Base-by-base conservation (phyloP, 2,329 filamentous ascomycete species). In the Penicillium sp. region DNA sequence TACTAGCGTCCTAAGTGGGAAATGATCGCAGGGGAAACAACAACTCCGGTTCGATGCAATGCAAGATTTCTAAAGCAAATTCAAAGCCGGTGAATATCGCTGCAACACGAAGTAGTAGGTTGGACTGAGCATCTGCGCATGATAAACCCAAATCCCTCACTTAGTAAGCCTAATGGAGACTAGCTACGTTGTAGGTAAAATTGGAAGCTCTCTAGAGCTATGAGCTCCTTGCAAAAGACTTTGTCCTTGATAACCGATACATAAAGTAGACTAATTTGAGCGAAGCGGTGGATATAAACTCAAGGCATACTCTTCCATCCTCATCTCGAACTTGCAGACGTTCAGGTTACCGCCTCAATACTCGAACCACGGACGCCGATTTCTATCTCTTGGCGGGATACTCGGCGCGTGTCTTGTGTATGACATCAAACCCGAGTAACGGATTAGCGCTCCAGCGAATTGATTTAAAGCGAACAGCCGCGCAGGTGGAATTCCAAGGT, bases 391-490 rank as follows among this genome's bases (percentile, higher is more conserved):
- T 27, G 47, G 47, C 8, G 9, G 41, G 16, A 6, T n/a, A n/a
- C n/a, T n/a, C 14, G 36, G 38, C 19, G 18, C 29, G 3, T 34
- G n/a, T 14, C 8, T 10, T 19, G 27, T 13, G 16, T 14, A 52
- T 56, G 53, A 56, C 49, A 56, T 56, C 49, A 56, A 56, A 32
- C 1, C 18, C 10, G 9, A 13, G 29, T 9, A 3, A n/a, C 49
- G 49, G 49, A 43, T 44, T 35, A 18, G 18, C 32, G 43, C 49
- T 34, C 49, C 53, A n/a, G 19, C 43, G 43, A 52, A 47, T 47
- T 39, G 27, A 41, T 42, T 18, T 5, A 2, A 2, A 34, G 7
- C 14, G 9, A 30, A 14, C 14, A 14, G 10, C 14, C 14, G 11
- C 16, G 7, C 0, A 11, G 7, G 18, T 5, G 36, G 5, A 5